These are phyloP conservation scores for Russula olivacea DNA, from an alignment of 768 basidiomycete species.

Conservation along the genomic window DNA sequence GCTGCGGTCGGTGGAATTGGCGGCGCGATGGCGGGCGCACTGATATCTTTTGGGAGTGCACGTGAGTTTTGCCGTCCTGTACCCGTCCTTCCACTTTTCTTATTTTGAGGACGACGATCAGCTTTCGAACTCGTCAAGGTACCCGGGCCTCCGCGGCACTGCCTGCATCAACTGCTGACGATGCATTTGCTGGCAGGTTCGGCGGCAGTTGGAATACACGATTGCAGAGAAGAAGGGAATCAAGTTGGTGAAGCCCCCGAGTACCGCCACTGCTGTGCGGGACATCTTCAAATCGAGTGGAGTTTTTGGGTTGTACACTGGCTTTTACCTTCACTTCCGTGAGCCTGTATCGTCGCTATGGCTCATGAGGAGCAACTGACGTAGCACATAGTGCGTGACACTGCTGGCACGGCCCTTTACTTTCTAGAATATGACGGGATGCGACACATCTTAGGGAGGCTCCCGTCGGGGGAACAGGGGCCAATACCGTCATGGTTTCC, in stretches of 20 bases:
- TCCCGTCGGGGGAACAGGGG: slow-evolving; percentile 73
- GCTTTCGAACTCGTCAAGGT: slow-evolving; percentile 97
- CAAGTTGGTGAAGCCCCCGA: slow-evolving; percentile 67
- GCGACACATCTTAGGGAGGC: slow-evolving; percentile 78
- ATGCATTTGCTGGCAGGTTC: slow-evolving; percentile 46
- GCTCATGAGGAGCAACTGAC: slow-evolving; percentile 7
- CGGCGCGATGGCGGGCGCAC: slow-evolving; percentile 81
- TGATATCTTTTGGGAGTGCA: slow-evolving; percentile 85
- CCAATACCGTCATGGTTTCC: slow-evolving; percentile 82
- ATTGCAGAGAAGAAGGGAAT: slow-evolving; percentile 79
- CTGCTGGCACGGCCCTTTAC: slow-evolving; percentile 82
- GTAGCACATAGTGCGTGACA: slow-evolving; percentile 66
- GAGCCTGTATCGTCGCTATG: slow-evolving; percentile 27
- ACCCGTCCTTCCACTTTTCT: background rate
- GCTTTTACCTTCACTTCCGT: slow-evolving; percentile 85
- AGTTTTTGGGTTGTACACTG: slow-evolving; percentile 66
- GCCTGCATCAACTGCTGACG: background rate
- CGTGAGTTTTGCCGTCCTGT: slow-evolving; percentile 48
- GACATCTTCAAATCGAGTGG: slow-evolving; percentile 69
- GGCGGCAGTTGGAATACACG: slow-evolving; percentile 86
- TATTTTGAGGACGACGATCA: slow-evolving; percentile 28
- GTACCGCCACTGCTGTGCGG: slow-evolving; percentile 68
- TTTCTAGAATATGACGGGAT: slow-evolving; percentile 93
- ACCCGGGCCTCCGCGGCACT: slow-evolving; percentile 11
- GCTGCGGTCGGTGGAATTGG: slow-evolving; percentile 71